Evolutionary conservation across 164 flowering plant species (phyloP).

Genomic region (Nymphaea thermarum): DNA sequence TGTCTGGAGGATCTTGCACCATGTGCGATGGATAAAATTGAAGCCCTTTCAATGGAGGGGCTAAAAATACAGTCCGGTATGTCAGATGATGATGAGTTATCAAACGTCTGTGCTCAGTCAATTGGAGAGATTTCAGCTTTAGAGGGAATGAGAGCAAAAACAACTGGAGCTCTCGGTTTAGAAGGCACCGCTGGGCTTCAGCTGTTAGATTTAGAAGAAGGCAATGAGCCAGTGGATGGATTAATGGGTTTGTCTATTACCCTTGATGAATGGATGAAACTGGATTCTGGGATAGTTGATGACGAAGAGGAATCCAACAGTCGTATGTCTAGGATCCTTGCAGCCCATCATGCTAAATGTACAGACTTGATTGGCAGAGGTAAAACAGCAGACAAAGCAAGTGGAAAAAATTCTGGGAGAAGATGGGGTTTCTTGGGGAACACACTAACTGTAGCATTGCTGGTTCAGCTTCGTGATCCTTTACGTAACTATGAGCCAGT

Average conservation of each 20-base stretch:
- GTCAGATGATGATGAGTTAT: constrained; percentile 70
- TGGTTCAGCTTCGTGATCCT: constrained; percentile 96
- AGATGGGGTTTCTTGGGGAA: constrained; percentile 79
- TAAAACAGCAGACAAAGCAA: constrained; percentile 36
- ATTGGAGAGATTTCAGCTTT: constrained; percentile 59
- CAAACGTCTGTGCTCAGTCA: constrained; percentile 54
- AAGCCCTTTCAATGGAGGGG: constrained; percentile 89
- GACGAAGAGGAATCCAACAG: constrained; percentile 58
- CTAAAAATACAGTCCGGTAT: constrained; percentile 85
- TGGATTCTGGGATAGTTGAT: constrained; percentile 75
- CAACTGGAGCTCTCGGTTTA: constrained; percentile 49
- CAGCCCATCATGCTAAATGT: constrained; percentile 76
- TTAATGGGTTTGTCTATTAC: constrained; percentile 80
- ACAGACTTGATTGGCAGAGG: constrained; percentile 35
- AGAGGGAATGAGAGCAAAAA: constrained; percentile 35
- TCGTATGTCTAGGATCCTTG: constrained; percentile 64
- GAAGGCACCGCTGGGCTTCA: constrained; percentile 80
- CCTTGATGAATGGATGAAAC: constrained; percentile 88
- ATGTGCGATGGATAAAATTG: constrained; percentile 86
- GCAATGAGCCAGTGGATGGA: constrained; percentile 58
- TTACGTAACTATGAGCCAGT: constrained; percentile 85
- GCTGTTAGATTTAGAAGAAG: constrained; percentile 55
- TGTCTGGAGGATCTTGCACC: constrained; percentile 91
- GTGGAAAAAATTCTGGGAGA: constrained; percentile 39
- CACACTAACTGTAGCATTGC: constrained; percentile 78